Conservation (phyloP, 106 monocot genomes). For the Chionographis japonica region DNA sequence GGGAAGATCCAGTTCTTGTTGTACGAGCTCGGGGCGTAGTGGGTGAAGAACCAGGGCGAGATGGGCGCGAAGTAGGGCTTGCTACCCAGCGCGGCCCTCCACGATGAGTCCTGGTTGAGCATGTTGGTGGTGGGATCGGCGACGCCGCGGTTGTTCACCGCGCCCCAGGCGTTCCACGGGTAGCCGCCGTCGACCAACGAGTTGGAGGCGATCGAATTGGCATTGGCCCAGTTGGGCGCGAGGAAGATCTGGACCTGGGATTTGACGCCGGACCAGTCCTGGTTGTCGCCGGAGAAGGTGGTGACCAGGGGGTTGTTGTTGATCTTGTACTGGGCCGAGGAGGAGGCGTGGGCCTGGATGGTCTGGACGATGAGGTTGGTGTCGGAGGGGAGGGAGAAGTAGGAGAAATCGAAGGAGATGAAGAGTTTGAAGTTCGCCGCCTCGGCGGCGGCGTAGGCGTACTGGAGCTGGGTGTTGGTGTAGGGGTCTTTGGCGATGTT, state of each 20-base stretch:
- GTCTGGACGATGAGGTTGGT: slow-evolving; percentile 3
- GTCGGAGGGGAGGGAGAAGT: slow-evolving; percentile 8
- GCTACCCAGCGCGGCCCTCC: slow-evolving; percentile 1
- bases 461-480: slow-evolving; percentile 6
- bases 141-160: slow-evolving; percentile 15
- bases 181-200: slow-evolving; percentile 14
- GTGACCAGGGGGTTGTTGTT: slow-evolving; percentile 10
- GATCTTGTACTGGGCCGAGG: slow-evolving; percentile 14
- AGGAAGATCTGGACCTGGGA: slow-evolving; percentile 17
- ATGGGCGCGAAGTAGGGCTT: slow-evolving; percentile 17
- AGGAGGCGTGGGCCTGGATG: slow-evolving; percentile 12
- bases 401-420: slow-evolving; percentile 16
- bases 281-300: slow-evolving; percentile 9
- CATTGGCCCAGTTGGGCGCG: slow-evolving; percentile 14
- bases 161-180: slow-evolving; percentile 22
- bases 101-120: slow-evolving; percentile 13
- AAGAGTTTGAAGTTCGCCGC: not conserved
- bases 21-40: slow-evolving; percentile 6
- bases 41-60: slow-evolving; percentile 22
- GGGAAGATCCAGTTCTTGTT: slow-evolving; percentile 18
- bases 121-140: slow-evolving; percentile 1
- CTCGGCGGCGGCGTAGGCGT: slow-evolving; percentile 13
- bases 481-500: slow-evolving; percentile 20
- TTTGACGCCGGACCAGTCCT: slow-evolving; percentile 9
- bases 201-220: slow-evolving; percentile 12